These are phyloP conservation scores for Skeletonema costatum DNA, from an alignment of 108 stramenopile genomes.

Conservation along the genomic window DNA sequence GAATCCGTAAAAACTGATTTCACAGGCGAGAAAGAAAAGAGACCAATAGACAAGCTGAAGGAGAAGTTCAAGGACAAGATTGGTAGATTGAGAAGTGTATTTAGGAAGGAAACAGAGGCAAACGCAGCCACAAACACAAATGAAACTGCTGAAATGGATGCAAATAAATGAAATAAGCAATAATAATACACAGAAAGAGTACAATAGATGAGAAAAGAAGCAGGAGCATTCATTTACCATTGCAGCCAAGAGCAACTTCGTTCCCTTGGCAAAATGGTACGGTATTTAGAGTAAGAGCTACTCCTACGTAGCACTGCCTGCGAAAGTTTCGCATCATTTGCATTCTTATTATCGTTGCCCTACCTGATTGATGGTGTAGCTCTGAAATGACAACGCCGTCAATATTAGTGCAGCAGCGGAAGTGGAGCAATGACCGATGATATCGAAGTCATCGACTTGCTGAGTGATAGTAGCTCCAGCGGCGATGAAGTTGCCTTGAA, in stretches of 20 bases:
- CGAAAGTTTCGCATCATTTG: no score
- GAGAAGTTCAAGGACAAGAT: conserved; percentile 31
- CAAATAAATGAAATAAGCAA: neutral
- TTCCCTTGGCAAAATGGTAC: no score
- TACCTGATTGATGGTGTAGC: no score
- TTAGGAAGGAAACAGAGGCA: conserved; percentile 4
- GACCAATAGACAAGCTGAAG: conserved; percentile 35
- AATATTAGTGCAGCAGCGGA: no score
- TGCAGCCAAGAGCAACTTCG: no score
- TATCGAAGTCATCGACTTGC: neutral
- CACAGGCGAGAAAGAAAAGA: conserved; percentile 46
- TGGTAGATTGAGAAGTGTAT: conserved; percentile 38
- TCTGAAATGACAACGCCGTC: no score
- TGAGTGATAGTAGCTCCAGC: neutral
- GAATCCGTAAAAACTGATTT: conserved; percentile 67
- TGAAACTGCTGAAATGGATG: neutral
- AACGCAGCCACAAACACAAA: neutral
- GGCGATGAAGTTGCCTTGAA: neutral
- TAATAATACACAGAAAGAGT: no score
- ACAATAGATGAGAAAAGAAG: no score
- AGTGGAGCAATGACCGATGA: neutral
- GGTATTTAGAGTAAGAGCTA: no score
- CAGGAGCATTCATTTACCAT: no score
- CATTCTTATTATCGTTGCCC: no score
- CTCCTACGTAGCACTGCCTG: no score